phyloP scores from a whole-genome alignment of 805 yeast genomes.

The Huiozyma naganishii region DNA sequence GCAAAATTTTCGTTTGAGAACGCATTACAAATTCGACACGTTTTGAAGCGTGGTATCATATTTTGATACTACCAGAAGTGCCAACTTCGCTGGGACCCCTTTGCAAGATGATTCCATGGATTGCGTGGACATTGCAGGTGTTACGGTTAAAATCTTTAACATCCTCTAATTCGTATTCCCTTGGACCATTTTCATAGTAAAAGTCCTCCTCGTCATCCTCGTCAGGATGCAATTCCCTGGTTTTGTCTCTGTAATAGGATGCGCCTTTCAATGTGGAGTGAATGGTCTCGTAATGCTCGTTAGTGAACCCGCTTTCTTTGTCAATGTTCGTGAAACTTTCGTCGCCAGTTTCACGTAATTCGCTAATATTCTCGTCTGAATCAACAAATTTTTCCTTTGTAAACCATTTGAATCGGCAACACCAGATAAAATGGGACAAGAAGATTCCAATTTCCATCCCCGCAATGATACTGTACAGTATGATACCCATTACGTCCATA shows the following conservation, averaged over 20 bases:
- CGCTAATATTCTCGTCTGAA: background rate
- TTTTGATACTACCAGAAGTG: conserved; percentile 1
- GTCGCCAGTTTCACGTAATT: background rate
- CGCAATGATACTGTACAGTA: conserved; percentile 64
- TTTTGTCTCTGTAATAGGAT: too few species aligned
- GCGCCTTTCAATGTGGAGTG: background rate
- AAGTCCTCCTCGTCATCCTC: conserved; percentile 1
- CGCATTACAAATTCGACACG: too few species aligned
- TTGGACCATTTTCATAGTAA: background rate
- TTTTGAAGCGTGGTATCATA: background rate
- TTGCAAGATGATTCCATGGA: conserved; percentile 5
- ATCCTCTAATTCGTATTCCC: conserved; percentile 1
- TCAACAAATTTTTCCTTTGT: conserved; percentile 2
- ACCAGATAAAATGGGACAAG: conserved; percentile 61
- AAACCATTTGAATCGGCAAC: conserved; percentile 32
- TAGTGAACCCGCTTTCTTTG: background rate
- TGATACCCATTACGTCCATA: conserved; percentile 69
- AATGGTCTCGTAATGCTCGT: background rate
- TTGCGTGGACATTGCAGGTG: conserved; percentile 4
- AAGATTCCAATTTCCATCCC: conserved; percentile 70
- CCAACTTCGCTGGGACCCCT: background rate
- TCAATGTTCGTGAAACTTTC: background rate
- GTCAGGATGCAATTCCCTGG: background rate
- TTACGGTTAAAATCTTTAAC: background rate
- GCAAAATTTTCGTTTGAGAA: too few species aligned